A percentile compares a stretch with the other conserved stretches of the same genome.
These are phyloP conservation scores for Austropuccinia psidii DNA, from an alignment of 1,284 basidiomycete genomes.

Conservation along the genomic window DNA sequence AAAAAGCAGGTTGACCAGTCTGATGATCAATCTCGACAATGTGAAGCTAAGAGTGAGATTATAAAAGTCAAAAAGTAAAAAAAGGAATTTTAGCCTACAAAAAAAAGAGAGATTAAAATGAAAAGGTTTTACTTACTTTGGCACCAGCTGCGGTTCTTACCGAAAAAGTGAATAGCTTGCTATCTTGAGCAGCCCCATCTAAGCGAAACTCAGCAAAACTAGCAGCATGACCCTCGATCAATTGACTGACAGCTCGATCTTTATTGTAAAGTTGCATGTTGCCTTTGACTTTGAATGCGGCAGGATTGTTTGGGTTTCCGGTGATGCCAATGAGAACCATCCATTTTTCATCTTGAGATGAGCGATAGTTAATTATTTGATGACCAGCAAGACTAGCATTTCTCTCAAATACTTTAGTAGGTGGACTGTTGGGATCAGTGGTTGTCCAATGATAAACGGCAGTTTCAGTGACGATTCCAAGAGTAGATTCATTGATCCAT, in stretches of 20 bases:
- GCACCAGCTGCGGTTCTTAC: slow-evolving; percentile 92
- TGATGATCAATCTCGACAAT: slow-evolving; percentile 97
- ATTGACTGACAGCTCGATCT: slow-evolving; percentile 90
- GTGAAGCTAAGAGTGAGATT: slow-evolving; percentile 62
- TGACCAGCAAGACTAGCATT: slow-evolving; percentile 87
- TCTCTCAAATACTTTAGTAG: slow-evolving; percentile 88
- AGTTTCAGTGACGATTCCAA: slow-evolving; percentile 92
- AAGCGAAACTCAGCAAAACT: slow-evolving; percentile 87
- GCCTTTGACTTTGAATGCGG: slow-evolving; percentile 95
- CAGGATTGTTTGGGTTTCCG: slow-evolving; percentile 82
- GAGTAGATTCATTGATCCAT: slow-evolving; percentile 83
- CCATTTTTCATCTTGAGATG: slow-evolving; percentile 91
- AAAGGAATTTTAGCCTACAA: not conserved
- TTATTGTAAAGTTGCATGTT: slow-evolving; percentile 89
- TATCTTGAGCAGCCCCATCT: slow-evolving; percentile 71
- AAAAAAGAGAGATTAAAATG: slow-evolving; percentile 19
- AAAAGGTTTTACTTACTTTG: slow-evolving; percentile 59
- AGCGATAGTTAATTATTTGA: slow-evolving; percentile 98
- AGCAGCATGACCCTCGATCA: slow-evolving; percentile 97
- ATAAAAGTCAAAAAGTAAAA: not conserved
- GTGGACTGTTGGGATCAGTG: slow-evolving; percentile 57
- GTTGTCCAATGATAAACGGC: slow-evolving; percentile 84
- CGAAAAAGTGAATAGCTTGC: slow-evolving; percentile 92
- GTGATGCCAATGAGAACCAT: slow-evolving; percentile 92
- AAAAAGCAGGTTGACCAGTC: slow-evolving; percentile 81